phyloP scores from a whole-genome alignment of 2,329 filamentous ascomycete species.

The Aspergillus pseudoterreus region DNA sequence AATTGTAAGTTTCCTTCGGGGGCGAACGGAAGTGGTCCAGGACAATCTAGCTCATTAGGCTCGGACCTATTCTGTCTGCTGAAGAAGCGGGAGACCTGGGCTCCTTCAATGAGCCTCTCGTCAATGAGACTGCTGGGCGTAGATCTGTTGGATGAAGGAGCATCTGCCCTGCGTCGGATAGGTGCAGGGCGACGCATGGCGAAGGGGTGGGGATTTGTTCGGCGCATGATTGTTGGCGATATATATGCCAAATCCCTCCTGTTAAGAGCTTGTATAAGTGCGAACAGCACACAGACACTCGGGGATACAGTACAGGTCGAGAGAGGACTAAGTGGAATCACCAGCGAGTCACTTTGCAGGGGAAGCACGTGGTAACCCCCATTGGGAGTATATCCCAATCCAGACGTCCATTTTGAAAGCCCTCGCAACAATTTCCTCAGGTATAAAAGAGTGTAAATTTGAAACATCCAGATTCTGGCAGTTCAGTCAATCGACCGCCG shows the following conservation, averaged over 20 bases:
- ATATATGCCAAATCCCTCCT: background rate
- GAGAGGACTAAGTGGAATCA: background rate
- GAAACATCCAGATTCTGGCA: too few relatives aligned
- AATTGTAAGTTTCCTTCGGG: constrained; percentile 31
- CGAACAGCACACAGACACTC: too few relatives aligned
- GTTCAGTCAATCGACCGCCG: too few relatives aligned
- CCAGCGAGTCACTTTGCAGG: background rate
- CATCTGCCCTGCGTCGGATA: constrained; percentile 8
- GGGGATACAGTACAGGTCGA: too few relatives aligned
- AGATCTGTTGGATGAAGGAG: constrained; percentile 1
- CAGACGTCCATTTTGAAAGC: too few relatives aligned
- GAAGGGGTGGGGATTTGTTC: constrained; percentile 4
- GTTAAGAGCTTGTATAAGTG: too few relatives aligned
- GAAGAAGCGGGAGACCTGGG: constrained; percentile 12
- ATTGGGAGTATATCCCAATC: background rate
- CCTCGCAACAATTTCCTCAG: too few relatives aligned
- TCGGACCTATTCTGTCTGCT: constrained; percentile 1
- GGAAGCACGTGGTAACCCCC: background rate
- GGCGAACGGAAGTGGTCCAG: background rate
- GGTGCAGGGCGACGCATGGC: constrained; percentile 9
- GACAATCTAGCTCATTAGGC: background rate
- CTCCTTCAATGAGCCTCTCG: constrained; percentile 21
- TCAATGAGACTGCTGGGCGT: constrained; percentile 16
- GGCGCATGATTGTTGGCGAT: constrained; percentile 13
- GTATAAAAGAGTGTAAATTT: too few relatives aligned